These are phyloP conservation scores for Dalbergia cochinchinensis DNA, from an alignment of 306 rosid genomes.

Conservation along the genomic window DNA sequence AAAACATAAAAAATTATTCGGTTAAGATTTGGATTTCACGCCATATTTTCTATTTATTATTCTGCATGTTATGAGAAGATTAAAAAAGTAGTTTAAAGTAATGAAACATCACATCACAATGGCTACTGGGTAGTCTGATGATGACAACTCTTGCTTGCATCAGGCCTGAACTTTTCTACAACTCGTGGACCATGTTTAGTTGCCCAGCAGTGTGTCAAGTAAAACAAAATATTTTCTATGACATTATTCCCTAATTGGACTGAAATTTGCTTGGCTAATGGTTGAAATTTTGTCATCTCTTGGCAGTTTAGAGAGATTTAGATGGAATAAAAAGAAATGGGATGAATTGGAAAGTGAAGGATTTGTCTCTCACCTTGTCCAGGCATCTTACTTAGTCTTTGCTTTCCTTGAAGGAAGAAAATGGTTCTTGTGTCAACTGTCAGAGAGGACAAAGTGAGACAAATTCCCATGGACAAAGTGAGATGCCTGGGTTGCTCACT, in stretches of 20 bases:
- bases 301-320: no score
- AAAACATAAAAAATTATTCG: not conserved
- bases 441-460: no score
- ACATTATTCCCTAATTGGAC: not conserved
- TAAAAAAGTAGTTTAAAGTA: slow-evolving; percentile 2
- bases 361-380: no score
- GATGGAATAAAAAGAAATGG: no score
- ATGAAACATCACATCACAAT: not conserved
- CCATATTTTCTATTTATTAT: slow-evolving; percentile 35
- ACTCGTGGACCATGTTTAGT: slow-evolving; percentile 19
- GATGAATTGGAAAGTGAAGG: no score
- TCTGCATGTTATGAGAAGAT: slow-evolving; percentile 35
- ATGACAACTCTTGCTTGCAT: not conserved
- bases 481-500: no score
- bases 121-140: slow-evolving; percentile 7
- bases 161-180: not conserved
- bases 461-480: no score
- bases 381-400: no score
- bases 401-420: no score
- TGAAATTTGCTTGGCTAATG: no score
- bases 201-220: not conserved
- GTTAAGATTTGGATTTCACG: slow-evolving; percentile 35
- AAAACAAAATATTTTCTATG: not conserved
- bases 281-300: no score
- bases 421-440: no score